phyloP scores from a whole-genome alignment of 495 filamentous ascomycete genomes.

The Friedmanniomyces endolithicus region DNA sequence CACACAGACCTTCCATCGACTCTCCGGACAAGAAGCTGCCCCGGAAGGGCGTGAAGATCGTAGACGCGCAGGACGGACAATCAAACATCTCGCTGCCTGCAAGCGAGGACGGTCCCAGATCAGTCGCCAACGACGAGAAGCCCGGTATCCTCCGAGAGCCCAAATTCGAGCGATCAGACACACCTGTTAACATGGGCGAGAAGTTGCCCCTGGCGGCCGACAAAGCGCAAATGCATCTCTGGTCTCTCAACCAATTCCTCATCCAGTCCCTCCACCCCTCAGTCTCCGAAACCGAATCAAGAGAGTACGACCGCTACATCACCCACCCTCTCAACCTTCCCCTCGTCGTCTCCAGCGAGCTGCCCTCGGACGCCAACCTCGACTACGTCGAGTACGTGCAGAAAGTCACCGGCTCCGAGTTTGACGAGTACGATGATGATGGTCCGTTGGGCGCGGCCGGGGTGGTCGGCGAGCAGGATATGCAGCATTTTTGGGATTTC shows the following conservation, averaged over 20 bases:
- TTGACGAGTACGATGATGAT: slow-evolving; percentile 9
- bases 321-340: slow-evolving; percentile 81
- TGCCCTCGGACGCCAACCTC: slow-evolving; percentile 38
- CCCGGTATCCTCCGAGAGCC: slow-evolving; percentile 24
- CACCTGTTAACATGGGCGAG: slow-evolving; percentile 22
- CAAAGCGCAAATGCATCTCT: slow-evolving; percentile 43
- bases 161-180: slow-evolving; percentile 13
- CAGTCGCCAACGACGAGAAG: slow-evolving; percentile 8
- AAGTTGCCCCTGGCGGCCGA: slow-evolving; percentile 30
- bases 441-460: slow-evolving; percentile 1
- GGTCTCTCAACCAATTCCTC: slow-evolving; percentile 78
- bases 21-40: slow-evolving; percentile 31
- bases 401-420: slow-evolving; percentile 29
- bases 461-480: slow-evolving; percentile 49
- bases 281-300: slow-evolving; percentile 58
- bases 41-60: slow-evolving; percentile 51
- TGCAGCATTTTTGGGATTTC: slow-evolving; percentile 62
- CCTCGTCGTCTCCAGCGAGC: slow-evolving; percentile 67
- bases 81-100: slow-evolving; percentile 2
- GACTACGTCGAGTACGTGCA: slow-evolving; percentile 69
- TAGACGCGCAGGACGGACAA: slow-evolving; percentile 40
- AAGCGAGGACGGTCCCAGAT: background rate
- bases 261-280: slow-evolving; percentile 66
- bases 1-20: slow-evolving; percentile 16
- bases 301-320: slow-evolving; percentile 85